Conservation (phyloP, 768 basidiomycete species). For the Pleurotus tuoliensis region DNA sequence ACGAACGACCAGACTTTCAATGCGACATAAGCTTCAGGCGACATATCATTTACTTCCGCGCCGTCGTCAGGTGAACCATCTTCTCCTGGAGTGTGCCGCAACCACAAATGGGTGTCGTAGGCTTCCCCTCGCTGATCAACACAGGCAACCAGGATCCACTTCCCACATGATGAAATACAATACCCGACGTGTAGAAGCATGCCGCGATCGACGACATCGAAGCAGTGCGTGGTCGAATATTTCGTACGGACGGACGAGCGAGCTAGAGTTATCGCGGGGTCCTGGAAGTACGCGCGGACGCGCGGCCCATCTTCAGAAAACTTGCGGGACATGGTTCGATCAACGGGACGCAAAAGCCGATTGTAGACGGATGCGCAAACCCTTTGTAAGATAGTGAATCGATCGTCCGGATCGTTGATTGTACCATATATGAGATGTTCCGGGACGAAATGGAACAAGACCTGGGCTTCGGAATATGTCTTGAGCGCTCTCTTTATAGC, state of each 20-base stretch:
- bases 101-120: slow-evolving; percentile 65
- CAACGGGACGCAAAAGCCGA: slow-evolving; percentile 57
- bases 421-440: slow-evolving; percentile 52
- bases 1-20: slow-evolving; percentile 71
- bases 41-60: slow-evolving; percentile 20
- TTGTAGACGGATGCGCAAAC: slow-evolving; percentile 70
- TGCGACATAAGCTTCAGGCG: slow-evolving; percentile 43
- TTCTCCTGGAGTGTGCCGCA: slow-evolving; percentile 39
- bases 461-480: slow-evolving; percentile 41
- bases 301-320: slow-evolving; percentile 37
- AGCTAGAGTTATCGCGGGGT: slow-evolving; percentile 63
- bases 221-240: slow-evolving; percentile 25
- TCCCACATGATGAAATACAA: slow-evolving; percentile 56
- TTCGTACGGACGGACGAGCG: slow-evolving; percentile 32
- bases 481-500: slow-evolving; percentile 55
- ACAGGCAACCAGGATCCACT: slow-evolving; percentile 75
- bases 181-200: slow-evolving; percentile 79
- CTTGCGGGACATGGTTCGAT: slow-evolving; percentile 55
- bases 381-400: slow-evolving; percentile 39
- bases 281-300: slow-evolving; percentile 51
- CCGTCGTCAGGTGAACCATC: slow-evolving; percentile 25
- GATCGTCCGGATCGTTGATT: slow-evolving; percentile 38
- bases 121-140: slow-evolving; percentile 78
- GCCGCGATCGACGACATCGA: slow-evolving; percentile 38
- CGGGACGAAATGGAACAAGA: slow-evolving; percentile 73